Conservation (phyloP, 441 rosid genomes). For the Gossypium lobatum region DNA sequence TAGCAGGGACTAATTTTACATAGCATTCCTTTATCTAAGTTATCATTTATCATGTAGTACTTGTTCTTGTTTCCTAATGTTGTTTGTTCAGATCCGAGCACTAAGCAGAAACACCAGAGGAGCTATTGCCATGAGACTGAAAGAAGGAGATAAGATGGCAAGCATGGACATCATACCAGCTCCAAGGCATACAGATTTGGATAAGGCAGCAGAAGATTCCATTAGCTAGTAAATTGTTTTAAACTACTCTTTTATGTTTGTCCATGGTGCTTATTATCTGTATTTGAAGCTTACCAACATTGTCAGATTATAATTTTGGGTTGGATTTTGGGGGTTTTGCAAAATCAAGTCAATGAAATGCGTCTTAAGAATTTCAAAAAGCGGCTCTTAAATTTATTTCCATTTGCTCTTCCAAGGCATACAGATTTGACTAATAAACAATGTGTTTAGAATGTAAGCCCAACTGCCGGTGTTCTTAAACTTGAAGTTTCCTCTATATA, state of each 20-base stretch:
- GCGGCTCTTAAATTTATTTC: not conserved
- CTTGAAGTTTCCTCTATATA: not conserved
- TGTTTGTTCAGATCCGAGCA: conserved; percentile 64
- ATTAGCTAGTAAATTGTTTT: conserved; percentile 38
- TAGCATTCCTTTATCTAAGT: not conserved
- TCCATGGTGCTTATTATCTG: not conserved
- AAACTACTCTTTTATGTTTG: not conserved
- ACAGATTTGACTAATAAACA: not conserved
- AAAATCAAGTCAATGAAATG: not conserved
- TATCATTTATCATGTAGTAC: conserved; percentile 2
- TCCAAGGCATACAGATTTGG: conserved; percentile 46
- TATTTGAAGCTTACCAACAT: not conserved
- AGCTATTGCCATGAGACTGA: conserved; percentile 82
- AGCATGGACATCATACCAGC: conserved; percentile 86
- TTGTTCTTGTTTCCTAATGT: conserved; percentile 16
- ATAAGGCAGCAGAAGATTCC: conserved; percentile 34
- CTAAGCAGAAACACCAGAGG: conserved; percentile 85
- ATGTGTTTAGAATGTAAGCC: not conserved
- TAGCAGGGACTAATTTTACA: conserved; percentile 1
- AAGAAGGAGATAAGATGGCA: conserved; percentile 76
- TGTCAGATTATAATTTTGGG: not conserved
- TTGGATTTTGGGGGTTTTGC: not conserved
- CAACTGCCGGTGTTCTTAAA: not conserved
- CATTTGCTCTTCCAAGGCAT: not conserved
- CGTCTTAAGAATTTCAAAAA: not conserved